A percentile compares a stretch with the other conserved stretches of the same genome.
These are phyloP conservation scores for Phytophthora pisi DNA, from an alignment of 352 stramenopile genomes.

Conservation along the genomic window DNA sequence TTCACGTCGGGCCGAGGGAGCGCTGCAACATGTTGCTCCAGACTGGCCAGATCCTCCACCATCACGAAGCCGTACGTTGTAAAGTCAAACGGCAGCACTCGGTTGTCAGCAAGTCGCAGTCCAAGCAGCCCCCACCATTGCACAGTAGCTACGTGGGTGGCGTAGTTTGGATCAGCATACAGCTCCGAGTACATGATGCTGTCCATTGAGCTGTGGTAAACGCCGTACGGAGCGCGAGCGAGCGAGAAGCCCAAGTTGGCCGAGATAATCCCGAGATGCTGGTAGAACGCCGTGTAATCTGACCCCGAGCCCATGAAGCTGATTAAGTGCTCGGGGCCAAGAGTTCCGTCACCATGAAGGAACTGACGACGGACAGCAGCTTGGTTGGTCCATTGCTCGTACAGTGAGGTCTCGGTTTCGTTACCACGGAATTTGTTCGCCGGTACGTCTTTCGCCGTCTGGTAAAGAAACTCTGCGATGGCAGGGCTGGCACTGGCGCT, in stretches of 20 bases:
- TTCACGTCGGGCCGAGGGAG: slow-evolving; percentile 30
- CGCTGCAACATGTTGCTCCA: slow-evolving; percentile 33
- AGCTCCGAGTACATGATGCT: slow-evolving; percentile 71
- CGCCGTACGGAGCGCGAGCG: slow-evolving; percentile 43
- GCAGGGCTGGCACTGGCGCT: slow-evolving; percentile 66
- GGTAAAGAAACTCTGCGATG: slow-evolving; percentile 62
- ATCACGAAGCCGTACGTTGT: slow-evolving; percentile 61
- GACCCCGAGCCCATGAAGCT: slow-evolving; percentile 59
- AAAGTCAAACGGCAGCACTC: slow-evolving; percentile 66
- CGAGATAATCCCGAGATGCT: slow-evolving; percentile 81
- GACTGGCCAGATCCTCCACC: slow-evolving; percentile 40
- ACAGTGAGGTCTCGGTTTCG: slow-evolving; percentile 36
- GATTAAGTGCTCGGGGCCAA: slow-evolving; percentile 47
- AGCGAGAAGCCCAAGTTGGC: slow-evolving; percentile 37
- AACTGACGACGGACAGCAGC: slow-evolving; percentile 6
- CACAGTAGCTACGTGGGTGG: slow-evolving; percentile 44
- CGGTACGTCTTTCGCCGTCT: slow-evolving; percentile 63
- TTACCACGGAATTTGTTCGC: slow-evolving; percentile 57
- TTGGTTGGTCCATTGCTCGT: slow-evolving; percentile 45
- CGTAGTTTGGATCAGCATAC: slow-evolving; percentile 59
- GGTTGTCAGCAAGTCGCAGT: slow-evolving; percentile 50
- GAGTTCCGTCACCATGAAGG: slow-evolving; percentile 22
- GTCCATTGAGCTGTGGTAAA: slow-evolving; percentile 88
- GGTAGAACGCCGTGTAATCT: slow-evolving; percentile 81
- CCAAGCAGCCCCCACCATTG: slow-evolving; percentile 62